Evolutionary conservation across 495 filamentous ascomycete genomes (phyloP), one percentile per base, ranked within the genome.

Genomic region (Lasiosphaeria hispida): DNA sequence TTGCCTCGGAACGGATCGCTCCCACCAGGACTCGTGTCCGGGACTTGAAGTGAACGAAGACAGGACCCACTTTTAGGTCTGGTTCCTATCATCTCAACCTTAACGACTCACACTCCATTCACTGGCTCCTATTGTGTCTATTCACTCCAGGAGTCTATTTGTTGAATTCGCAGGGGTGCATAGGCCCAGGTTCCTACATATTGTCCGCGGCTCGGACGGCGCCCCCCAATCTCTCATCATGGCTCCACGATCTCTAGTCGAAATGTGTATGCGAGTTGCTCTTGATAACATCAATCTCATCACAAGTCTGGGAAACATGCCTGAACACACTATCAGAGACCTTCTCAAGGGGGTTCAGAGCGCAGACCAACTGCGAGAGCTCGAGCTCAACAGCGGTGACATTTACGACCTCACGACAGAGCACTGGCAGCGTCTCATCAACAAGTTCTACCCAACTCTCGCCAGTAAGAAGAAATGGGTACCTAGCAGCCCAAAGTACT

Each of bases 351-450:
- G 62, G 38, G 55, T 76, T 10, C 67, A 69, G 15, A 59, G 57
- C 11, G 55, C 71, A 1, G 41, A 39, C 2, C 74, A 75, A 11
- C 70, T 79, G 5, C 74, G 55, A 37, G 34, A 53, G n/a, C 17
- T 77, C 10, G 76, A 79, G 57, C 19, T 57, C 3, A 52, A 70
- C 51, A 61, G 53, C 18, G 68, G 65, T 7, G 69, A 76, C 10
- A 57, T 76, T 44, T 66, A 64, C 58, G 67, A 67, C 7, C 65
- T 73, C 5, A 66, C 63, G 1, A 48, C 36, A 0, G 62, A 66
- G 18, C 61, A 65, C 33, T 79, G 76, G 76, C 47, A 63, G 18
- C 72, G 73, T n/a, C 45, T 79, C 19, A 75, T 79, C 56, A 35
- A 60, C 3, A 63, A 61, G 37, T 50, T 75, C 18, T 79, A 73